Conservation (phyloP, 257 asterid species). For the Capsicum baccatum region DNA sequence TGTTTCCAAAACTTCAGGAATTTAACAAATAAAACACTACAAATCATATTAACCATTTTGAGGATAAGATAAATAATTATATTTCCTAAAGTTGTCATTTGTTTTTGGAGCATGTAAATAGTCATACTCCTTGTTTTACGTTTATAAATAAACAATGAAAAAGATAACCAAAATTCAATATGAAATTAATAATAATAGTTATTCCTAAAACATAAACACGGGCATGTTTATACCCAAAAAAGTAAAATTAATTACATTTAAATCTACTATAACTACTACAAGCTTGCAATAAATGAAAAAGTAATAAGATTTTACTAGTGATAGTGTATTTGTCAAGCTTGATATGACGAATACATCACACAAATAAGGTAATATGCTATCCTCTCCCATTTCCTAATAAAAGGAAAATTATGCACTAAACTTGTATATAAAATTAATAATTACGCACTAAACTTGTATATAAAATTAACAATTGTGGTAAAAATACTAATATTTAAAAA, state of each 20-base stretch:
- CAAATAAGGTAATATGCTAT: background rate
- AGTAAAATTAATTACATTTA: background rate
- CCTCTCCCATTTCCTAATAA: background rate
- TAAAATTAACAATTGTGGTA: background rate
- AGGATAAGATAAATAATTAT: background rate
- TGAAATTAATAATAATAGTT: background rate
- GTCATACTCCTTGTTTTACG: background rate
- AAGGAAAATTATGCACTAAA: background rate
- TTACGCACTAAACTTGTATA: background rate
- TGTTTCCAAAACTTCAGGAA: background rate
- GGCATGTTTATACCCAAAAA: background rate
- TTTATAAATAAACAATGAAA: background rate
- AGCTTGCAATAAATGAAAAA: background rate
- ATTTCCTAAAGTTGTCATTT: background rate
- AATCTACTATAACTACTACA: background rate
- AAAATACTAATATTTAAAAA: background rate
- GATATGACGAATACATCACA: conserved; percentile 3
- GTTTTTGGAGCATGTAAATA: background rate
- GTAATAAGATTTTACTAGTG: background rate
- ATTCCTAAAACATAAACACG: background rate
- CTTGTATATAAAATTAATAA: background rate
- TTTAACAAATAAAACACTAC: background rate
- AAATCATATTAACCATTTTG: background rate
- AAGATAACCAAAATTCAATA: background rate
- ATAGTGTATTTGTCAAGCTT: background rate